Evolutionary conservation across 2,329 filamentous ascomycete genomes (phyloP), one percentile per base, ranked within the genome.

Genomic region (Sarocladium kiliense): DNA sequence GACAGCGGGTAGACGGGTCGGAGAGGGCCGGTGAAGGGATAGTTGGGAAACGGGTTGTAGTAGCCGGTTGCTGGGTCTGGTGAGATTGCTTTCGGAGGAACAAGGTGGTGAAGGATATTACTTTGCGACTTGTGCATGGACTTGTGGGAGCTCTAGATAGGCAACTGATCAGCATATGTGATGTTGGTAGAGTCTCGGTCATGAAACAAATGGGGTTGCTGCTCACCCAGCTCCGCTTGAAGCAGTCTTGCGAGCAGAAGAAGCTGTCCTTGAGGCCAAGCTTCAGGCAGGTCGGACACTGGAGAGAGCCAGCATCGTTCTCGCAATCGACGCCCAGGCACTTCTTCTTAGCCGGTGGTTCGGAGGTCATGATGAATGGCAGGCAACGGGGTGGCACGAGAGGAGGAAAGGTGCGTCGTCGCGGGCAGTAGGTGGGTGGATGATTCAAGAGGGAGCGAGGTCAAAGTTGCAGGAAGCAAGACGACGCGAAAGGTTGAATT

Each of bases 221-320:
- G 63, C 83, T 64, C 85, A 97, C 94, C 94, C 94, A 99, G 78
- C 91, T 99, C 72, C 86, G 87, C 80, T 97, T 97, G 77, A 99
- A 99, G 78, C 94, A 99, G 64, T 97, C 94, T 72, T 99, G 94
- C 26, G 91, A 91, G 77, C 94, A 99, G 76, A 97, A 99, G 74
- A 86, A 97, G 76, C 91, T 96, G 66, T 94, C 90, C 68, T 92
- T 85, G 64, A 86, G 87, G 54, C 88, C 89, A 44, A 92, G 77
- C 74, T 96, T 97, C 66, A 97, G 80, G 70, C 94, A 99, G 51
- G 90, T 97, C 55, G 94, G 94, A 72, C 94, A 99, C 72, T 97
- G 92, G 47, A 99, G 77, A 54, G 86, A 79, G 58, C 90, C 87
- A 56, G 92, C 92, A 60, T 93, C 87, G 60, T 97, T 96, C 39